phyloP scores from a whole-genome alignment of 805 yeast genomes.

The Ogataea pini region DNA sequence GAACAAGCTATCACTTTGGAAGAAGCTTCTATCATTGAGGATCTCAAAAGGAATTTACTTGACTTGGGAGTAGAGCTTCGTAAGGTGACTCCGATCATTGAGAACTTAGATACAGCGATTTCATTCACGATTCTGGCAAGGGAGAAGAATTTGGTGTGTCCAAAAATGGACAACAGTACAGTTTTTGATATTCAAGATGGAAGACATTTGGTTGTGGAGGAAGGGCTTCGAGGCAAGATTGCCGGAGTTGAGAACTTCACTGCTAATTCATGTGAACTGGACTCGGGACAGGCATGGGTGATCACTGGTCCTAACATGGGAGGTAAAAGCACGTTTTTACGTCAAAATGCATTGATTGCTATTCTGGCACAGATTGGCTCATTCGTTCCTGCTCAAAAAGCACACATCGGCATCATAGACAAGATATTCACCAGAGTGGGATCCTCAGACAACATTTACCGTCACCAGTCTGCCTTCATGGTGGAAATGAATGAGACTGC shows the following conservation, averaged over 20 bases:
- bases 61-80: slow-evolving; percentile 49
- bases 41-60: slow-evolving; percentile 49
- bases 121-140: slow-evolving; percentile 72
- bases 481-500: slow-evolving; percentile 89
- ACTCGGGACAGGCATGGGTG: slow-evolving; percentile 46
- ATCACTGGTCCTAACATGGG: slow-evolving; percentile 94
- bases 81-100: slow-evolving; percentile 46
- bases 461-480: slow-evolving; percentile 88
- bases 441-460: slow-evolving; percentile 78
- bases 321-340: slow-evolving; percentile 74
- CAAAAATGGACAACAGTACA: slow-evolving; percentile 53
- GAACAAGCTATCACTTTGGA: slow-evolving; percentile 50
- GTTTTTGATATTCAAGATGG: slow-evolving; percentile 60
- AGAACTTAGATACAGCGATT: slow-evolving; percentile 67
- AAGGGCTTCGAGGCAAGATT: slow-evolving; percentile 54
- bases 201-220: slow-evolving; percentile 85
- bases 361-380: slow-evolving; percentile 76
- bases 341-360: slow-evolving; percentile 70
- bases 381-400: slow-evolving; percentile 65
- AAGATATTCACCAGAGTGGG: slow-evolving; percentile 78
- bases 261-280: slow-evolving; percentile 43
- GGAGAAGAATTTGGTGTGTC: slow-evolving; percentile 69
- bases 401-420: slow-evolving; percentile 72
- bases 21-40: slow-evolving; percentile 55
- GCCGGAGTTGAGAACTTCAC: slow-evolving; percentile 44